These are phyloP conservation scores for Rhodotorula babjevae DNA, from an alignment of 768 basidiomycete genomes.

Conservation along the genomic window DNA sequence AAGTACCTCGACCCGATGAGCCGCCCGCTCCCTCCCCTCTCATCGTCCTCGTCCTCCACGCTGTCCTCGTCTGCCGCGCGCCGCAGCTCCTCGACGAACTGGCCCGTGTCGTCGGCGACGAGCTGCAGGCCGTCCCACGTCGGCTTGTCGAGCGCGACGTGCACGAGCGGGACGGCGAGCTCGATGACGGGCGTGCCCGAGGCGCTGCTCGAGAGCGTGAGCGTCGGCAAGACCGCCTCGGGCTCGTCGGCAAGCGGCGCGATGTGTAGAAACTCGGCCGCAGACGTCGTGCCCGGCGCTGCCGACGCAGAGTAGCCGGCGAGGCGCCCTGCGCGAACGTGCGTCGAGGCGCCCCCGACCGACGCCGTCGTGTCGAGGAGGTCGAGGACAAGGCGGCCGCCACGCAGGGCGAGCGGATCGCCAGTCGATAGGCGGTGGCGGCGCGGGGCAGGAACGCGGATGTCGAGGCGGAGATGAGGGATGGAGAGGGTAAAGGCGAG, in stretches of 20 bases:
- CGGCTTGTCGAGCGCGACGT: conserved; percentile 57
- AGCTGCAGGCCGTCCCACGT: conserved; percentile 73
- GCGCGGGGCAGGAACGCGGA: conserved; percentile 7
- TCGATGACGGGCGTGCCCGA: not conserved
- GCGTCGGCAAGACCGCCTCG: not conserved
- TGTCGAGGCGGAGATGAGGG: not conserved
- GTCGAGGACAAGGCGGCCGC: conserved; percentile 3
- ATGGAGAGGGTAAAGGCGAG: not conserved
- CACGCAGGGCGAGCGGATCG: not conserved
- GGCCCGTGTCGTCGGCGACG: conserved; percentile 72
- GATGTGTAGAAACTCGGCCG: not conserved
- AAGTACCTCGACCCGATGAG: conserved; percentile 38
- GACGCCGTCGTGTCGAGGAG: not conserved
- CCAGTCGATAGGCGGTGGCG: no score
- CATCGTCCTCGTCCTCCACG: conserved; percentile 51
- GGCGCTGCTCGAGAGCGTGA: not conserved
- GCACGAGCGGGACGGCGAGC: conserved; percentile 59
- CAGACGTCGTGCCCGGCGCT: not conserved
- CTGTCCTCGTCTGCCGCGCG: not conserved
- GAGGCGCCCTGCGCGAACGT: not conserved
- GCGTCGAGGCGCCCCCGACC: not conserved
- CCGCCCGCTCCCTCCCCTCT: conserved; percentile 12
- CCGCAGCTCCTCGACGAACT: not conserved
- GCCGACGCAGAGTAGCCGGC: not conserved
- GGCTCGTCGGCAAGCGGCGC: conserved; percentile 12